phyloP scores from a whole-genome alignment of 2,329 filamentous ascomycete genomes.

The Xylaria hypoxylon region DNA sequence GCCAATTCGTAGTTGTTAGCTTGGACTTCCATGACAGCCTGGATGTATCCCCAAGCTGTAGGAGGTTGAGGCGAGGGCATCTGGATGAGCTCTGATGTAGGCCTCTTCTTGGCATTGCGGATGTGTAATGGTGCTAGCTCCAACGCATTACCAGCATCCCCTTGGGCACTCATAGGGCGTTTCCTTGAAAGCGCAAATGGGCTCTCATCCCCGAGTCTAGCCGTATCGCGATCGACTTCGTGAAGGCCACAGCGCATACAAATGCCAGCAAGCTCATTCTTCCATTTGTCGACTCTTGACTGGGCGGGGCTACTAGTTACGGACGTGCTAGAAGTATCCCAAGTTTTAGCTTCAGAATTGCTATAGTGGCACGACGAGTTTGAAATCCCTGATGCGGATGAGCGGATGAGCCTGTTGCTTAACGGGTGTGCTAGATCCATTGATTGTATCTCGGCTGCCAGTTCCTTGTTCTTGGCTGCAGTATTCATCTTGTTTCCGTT shows the following conservation, averaged over 20 bases:
- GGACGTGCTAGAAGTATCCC: conserved; percentile 42
- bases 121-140: conserved; percentile 40
- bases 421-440: conserved; percentile 2
- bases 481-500: conserved; percentile 66
- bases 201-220: neutral
- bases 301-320: conserved; percentile 26
- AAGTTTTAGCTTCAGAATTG: conserved; percentile 40
- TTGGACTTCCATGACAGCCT: conserved; percentile 43
- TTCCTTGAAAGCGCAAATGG: neutral
- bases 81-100: conserved; percentile 32
- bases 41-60: conserved; percentile 43
- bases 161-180: neutral
- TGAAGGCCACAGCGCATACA: conserved; percentile 25
- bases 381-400: conserved; percentile 32
- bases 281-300: neutral
- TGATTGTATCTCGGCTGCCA: conserved; percentile 2
- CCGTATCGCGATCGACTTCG: neutral
- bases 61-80: conserved; percentile 41
- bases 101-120: conserved; percentile 35
- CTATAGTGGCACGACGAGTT: conserved; percentile 32
- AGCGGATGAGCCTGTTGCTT: conserved; percentile 19
- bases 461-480: conserved; percentile 39
- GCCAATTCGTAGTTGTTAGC: conserved; percentile 35
- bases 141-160: neutral
- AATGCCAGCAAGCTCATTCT: conserved; percentile 19